Base-by-base conservation (phyloP, 257 asterid species). In the Eustoma russellianum region DNA sequence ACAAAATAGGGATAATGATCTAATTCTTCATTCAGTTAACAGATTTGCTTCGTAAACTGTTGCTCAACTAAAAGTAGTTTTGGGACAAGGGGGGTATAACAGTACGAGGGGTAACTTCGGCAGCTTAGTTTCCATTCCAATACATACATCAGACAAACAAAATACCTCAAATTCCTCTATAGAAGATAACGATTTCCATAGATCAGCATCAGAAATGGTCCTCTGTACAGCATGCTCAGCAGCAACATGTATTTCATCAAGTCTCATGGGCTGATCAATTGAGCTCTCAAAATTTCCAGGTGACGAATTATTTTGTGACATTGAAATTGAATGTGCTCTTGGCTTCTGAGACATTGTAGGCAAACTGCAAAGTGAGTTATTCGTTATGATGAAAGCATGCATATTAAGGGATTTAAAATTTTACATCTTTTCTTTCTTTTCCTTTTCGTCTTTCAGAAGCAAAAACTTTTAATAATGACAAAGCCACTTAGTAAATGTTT, bases 211-310 rank as follows among this genome's bases (percentile, higher is more conserved):
- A 64, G 99, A 85, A 55, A 88, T 77, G 45, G 96, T 88, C 60
- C 47, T 79, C 72, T 57, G 73, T 60, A 92, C 75, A 68, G 97
- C 94, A 38, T 38, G 43, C 43, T 92, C 95, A 34, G 99, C 86
- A 66, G 97, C 88, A 56, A 88, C 99, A 66, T 65, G 74, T 63
- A 88, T 88, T 78, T 92, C 99, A 17, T 94, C 94, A 64, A 92
- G 91, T 73, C 93, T 80, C 99, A 92, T 80, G 50, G 95, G 99
- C 33, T 92, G 90, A 73, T 77, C 88, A 70, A 82, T 70, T 45
- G 82, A 76, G 73, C 83, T 75, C 48, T 88, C 94, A 63, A 87
- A 80, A 76, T 79, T 83, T 61, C 86, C 90, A 13, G 99, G 93
- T 24, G 95, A 80, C 63, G 99, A 88, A 61, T 82, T 70, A 62